Conservation (phyloP, 192 early-diverging fungal species). For the Coemansia sp. region DNA sequence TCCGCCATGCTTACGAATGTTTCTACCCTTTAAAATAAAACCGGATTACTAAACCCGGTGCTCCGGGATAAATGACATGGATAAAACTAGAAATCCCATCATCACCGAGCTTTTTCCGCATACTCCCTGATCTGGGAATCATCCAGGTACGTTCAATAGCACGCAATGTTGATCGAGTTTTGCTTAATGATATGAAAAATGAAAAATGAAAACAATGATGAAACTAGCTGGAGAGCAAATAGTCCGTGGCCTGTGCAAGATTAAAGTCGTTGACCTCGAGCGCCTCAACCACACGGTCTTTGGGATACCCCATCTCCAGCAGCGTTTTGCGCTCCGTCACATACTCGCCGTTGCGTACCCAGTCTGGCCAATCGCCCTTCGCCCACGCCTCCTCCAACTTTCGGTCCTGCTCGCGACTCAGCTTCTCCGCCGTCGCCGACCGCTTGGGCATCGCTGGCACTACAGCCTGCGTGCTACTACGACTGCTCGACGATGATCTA, state of each 20-base stretch:
- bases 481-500: constrained; percentile 29
- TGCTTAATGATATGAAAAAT: neutral
- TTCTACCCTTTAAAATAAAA: too few species aligned
- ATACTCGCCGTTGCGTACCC: constrained; percentile 46
- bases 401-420: constrained; percentile 30
- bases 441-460: constrained; percentile 19
- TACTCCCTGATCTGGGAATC: too few species aligned
- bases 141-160: too few species aligned
- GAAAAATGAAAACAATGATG: neutral
- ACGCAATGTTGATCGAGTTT: too few species aligned
- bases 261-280: constrained; percentile 56
- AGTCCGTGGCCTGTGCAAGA: constrained; percentile 50
- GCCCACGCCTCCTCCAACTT: constrained; percentile 51
- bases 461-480: constrained; percentile 2
- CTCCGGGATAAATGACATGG: too few species aligned
- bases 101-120: too few species aligned
- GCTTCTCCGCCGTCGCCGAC: constrained; percentile 21
- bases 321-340: constrained; percentile 38
- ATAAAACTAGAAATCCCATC: too few species aligned
- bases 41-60: too few species aligned
- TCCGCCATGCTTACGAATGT: too few species aligned
- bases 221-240: constrained; percentile 39
- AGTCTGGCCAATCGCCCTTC: constrained; percentile 46
- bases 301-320: constrained; percentile 51
- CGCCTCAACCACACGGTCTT: constrained; percentile 54